Evolutionary conservation across 495 filamentous ascomycete genomes (phyloP).

Genomic region (Penicillium lividum): DNA sequence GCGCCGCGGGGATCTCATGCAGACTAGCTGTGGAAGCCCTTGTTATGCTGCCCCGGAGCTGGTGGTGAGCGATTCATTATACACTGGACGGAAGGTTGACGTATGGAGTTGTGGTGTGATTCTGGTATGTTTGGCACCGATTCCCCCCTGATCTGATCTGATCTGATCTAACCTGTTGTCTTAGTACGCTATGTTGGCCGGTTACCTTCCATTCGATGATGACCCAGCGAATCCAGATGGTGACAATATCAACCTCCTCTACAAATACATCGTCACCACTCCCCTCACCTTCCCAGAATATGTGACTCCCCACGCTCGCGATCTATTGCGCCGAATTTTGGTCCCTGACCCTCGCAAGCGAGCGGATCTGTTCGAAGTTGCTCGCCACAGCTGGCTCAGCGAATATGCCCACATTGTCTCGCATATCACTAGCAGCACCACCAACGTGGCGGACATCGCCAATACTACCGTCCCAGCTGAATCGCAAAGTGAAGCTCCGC

Average conservation of each 20-base stretch:
- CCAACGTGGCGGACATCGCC: slow-evolving; percentile 80
- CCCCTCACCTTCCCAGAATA: slow-evolving; percentile 98
- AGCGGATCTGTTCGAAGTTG: slow-evolving; percentile 96
- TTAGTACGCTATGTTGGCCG: slow-evolving; percentile 98
- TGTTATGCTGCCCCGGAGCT: slow-evolving; percentile 98
- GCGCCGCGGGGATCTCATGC: slow-evolving; percentile 66
- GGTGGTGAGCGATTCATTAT: slow-evolving; percentile 95
- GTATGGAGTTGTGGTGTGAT: slow-evolving; percentile 99
- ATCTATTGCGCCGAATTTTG: slow-evolving; percentile 87
- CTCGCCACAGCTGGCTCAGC: slow-evolving; percentile 96
- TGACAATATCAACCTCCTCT: slow-evolving; percentile 98
- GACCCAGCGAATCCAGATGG: slow-evolving; percentile 98
- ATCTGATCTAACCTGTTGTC: slow-evolving; percentile 6
- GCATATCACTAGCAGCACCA: slow-evolving; percentile 94
- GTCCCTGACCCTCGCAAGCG: slow-evolving; percentile 95
- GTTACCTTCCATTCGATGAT: slow-evolving; percentile 98
- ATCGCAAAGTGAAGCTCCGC: slow-evolving; percentile 56
- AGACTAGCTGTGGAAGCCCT: slow-evolving; percentile 59
- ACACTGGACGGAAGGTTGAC: slow-evolving; percentile 96
- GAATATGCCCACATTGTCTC: slow-evolving; percentile 94
- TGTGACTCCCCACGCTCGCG: slow-evolving; percentile 93
- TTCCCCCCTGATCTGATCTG: not conserved
- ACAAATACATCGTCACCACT: slow-evolving; percentile 99
- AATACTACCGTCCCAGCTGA: slow-evolving; percentile 70
- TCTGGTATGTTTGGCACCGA: slow-evolving; percentile 58